phyloP scores from a whole-genome alignment of 2,329 filamentous ascomycete genomes.

The Grosmannia penicillata region DNA sequence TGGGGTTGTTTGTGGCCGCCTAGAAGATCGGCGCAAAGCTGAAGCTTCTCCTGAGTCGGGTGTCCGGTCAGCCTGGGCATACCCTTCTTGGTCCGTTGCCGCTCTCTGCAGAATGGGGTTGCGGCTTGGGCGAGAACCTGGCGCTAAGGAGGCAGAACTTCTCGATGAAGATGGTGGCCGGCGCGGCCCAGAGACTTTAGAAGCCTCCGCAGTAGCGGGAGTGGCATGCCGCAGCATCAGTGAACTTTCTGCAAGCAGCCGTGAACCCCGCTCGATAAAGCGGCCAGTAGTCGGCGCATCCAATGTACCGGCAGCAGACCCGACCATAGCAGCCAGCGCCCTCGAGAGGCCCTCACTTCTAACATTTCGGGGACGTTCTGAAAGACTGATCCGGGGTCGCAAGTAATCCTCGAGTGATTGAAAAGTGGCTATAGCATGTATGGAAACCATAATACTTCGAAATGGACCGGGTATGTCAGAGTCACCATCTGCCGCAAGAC shows the following conservation, averaged over 20 bases:
- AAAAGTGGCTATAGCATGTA: constrained; percentile 96
- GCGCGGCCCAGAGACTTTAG: background rate
- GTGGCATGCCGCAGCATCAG: constrained; percentile 21
- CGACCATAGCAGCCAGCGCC: constrained; percentile 59
- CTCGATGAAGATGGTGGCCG: background rate
- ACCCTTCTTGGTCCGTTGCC: constrained; percentile 8
- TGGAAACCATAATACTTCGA: constrained; percentile 93
- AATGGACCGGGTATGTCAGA: constrained; percentile 81
- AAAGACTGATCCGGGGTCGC: constrained; percentile 70
- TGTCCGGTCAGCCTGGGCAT: constrained; percentile 24
- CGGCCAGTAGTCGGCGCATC: constrained; percentile 30
- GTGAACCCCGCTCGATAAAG: constrained; percentile 27
- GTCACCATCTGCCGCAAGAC: constrained; percentile 76
- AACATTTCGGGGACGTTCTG: constrained; percentile 54
- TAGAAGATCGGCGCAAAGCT: constrained; percentile 44
- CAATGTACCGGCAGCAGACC: constrained; percentile 47
- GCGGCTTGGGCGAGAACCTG: constrained; percentile 20
- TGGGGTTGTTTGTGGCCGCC: constrained; percentile 37
- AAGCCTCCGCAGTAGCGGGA: constrained; percentile 15
- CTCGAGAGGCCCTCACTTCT: constrained; percentile 48
- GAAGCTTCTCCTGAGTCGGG: constrained; percentile 32
- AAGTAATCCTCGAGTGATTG: constrained; percentile 94
- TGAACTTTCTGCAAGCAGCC: constrained; percentile 10
- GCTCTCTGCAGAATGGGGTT: constrained; percentile 28
- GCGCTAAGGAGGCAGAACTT: background rate